phyloP scores from a whole-genome alignment of 129 eudicot genomes.

The Centella asiatica region DNA sequence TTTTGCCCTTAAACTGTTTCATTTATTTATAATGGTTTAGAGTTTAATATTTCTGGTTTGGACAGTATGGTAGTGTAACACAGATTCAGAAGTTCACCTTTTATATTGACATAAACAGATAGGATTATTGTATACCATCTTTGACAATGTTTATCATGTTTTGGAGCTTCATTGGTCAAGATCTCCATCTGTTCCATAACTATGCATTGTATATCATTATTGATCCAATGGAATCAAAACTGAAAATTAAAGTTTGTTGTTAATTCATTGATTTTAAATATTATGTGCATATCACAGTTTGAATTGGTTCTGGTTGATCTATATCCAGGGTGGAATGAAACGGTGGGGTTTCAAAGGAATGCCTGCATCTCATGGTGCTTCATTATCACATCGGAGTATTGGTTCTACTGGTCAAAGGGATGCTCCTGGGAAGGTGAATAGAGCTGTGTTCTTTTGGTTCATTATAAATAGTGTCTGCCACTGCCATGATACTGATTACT shows the following conservation, averaged over 20 bases:
- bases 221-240: neutral
- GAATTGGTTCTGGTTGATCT: constrained; percentile 4
- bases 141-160: too few relatives aligned
- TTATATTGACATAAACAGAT: neutral
- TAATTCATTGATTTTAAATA: neutral
- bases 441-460: neutral
- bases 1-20: too few relatives aligned
- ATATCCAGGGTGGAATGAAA: constrained; percentile 88
- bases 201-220: neutral
- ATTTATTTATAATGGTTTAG: too few relatives aligned
- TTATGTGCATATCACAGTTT: neutral
- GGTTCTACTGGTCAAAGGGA: constrained; percentile 99
- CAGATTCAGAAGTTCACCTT: neutral
- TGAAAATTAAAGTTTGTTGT: neutral
- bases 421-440: constrained; percentile 88
- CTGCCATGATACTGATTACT: neutral
- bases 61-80: neutral
- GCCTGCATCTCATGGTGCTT: constrained; percentile 94
- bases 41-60: neutral
- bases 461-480: neutral
- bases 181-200: too few relatives aligned
- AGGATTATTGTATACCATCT: neutral
- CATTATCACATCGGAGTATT: constrained; percentile 67
- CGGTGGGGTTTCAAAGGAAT: constrained; percentile 49
- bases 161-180: neutral